A percentile compares a stretch with the other conserved stretches of the same genome.
These are phyloP conservation scores for Corynespora cassiicola DNA, from an alignment of 2,329 filamentous ascomycete species.

Conservation along the genomic window DNA sequence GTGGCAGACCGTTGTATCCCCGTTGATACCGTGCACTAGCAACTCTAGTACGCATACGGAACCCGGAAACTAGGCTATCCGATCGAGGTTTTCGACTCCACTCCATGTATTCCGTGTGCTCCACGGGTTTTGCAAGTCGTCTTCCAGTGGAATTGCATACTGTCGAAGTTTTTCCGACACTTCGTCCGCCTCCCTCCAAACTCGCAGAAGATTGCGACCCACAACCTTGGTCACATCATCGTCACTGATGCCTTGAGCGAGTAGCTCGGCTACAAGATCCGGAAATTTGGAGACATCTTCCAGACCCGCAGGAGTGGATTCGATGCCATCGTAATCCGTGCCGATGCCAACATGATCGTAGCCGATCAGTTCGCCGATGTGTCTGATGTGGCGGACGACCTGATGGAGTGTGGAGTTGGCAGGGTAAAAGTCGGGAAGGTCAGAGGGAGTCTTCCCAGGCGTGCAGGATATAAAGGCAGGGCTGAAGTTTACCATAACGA, in stretches of 20 bases:
- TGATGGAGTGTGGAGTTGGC: constrained; percentile 76
- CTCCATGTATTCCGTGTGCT: not conserved
- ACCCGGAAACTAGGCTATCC: not conserved
- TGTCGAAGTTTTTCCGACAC: constrained; percentile 72
- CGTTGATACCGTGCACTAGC: too few species aligned
- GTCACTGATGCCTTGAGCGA: constrained; percentile 76
- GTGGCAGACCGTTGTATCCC: too few species aligned
- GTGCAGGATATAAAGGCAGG: constrained; percentile 83
- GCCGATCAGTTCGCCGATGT: constrained; percentile 84
- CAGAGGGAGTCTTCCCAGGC: constrained; percentile 63
- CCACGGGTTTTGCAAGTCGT: constrained; percentile 44
- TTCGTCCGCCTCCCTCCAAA: constrained; percentile 80
- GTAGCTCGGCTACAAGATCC: constrained; percentile 75
- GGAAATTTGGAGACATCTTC: constrained; percentile 89
- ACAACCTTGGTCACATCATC: constrained; percentile 76
- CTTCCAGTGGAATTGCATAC: constrained; percentile 51
- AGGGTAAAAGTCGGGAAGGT: constrained; percentile 71
- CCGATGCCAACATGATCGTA: constrained; percentile 89
- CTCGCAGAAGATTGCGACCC: constrained; percentile 81
- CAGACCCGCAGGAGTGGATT: constrained; percentile 70
- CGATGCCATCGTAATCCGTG: constrained; percentile 86
- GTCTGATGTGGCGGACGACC: constrained; percentile 78
- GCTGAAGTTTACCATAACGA: constrained; percentile 92
- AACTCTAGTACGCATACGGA: too few species aligned
- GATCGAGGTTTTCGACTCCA: constrained; percentile 1